These are phyloP conservation scores for Stemphylium beticola DNA, from an alignment of 2,329 filamentous ascomycete genomes.

Conservation along the genomic window DNA sequence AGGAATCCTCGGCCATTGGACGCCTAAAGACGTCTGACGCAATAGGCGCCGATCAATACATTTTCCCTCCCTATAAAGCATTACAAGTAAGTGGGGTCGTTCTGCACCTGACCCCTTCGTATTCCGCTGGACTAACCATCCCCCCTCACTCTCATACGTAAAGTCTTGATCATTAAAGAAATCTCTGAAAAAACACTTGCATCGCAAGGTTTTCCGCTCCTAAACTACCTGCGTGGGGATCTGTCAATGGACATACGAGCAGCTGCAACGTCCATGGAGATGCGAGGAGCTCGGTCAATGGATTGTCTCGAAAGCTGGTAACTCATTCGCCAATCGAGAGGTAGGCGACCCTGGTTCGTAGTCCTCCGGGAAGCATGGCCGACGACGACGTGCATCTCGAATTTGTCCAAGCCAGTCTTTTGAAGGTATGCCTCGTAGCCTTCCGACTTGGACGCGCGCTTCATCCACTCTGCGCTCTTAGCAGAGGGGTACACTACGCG, in stretches of 20 bases:
- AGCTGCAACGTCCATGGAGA: constrained; percentile 14
- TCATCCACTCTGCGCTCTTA: constrained; percentile 19
- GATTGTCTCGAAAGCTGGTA: constrained; percentile 13
- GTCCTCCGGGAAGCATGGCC: constrained; percentile 19
- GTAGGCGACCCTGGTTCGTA: constrained; percentile 16
- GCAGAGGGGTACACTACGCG: constrained; percentile 20
- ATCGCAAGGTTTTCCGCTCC: neutral
- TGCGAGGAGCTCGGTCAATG: constrained; percentile 10
- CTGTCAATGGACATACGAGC: constrained; percentile 15
- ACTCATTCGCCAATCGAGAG: constrained; percentile 21
- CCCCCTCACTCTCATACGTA: neutral
- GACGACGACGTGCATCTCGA: constrained; percentile 20
- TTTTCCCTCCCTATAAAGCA: neutral
- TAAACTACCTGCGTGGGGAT: constrained; percentile 1
- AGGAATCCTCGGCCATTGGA: neutral
- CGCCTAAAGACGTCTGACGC: neutral
- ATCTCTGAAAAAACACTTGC: neutral
- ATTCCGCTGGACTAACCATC: neutral
- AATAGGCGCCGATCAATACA: neutral
- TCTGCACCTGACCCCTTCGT: neutral
- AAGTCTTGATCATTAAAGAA: constrained; percentile 4
- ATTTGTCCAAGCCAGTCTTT: constrained; percentile 10
- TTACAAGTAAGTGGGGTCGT: constrained; percentile 7
- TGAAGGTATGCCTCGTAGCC: constrained; percentile 18
- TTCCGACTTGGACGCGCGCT: constrained; percentile 17